Evolutionary conservation across 148 eudicot genomes (phyloP).

Genomic region (Linanthus parryae): DNA sequence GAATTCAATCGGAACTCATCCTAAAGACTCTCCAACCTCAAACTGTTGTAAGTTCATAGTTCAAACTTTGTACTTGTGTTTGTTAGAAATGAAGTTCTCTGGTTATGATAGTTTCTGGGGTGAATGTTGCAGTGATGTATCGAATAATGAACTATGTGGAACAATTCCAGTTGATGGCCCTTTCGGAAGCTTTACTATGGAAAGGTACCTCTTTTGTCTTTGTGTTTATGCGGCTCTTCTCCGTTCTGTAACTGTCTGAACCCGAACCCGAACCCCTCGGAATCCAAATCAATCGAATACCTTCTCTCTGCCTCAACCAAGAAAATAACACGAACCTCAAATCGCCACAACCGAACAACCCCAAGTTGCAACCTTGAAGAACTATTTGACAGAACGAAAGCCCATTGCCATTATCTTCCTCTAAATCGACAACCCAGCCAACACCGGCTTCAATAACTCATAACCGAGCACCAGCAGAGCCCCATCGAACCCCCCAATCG

Average conservation of each 20-base stretch:
- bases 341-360: not conserved
- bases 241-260: no score
- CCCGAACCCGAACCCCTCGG: no score
- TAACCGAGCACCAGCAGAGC: no score
- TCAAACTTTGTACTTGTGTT: not conserved
- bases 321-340: no score
- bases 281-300: no score
- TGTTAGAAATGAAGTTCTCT: not conserved
- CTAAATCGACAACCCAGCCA: no score
- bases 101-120: not conserved
- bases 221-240: no score
- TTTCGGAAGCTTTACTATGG: conserved; percentile 33
- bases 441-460: no score
- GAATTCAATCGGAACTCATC: conserved; percentile 50
- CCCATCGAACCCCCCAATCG: no score
- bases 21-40: conserved; percentile 37
- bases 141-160: conserved; percentile 48
- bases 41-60: conserved; percentile 37
- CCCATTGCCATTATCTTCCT: no score
- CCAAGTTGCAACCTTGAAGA: not conserved
- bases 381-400: no score
- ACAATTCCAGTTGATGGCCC: conserved; percentile 57
- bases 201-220: conserved; percentile 32
- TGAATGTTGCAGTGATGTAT: conserved; percentile 40
- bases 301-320: no score